Evolutionary conservation across 352 stramenopile species (phyloP).

Genomic region (Elongisporangium prolatum): DNA sequence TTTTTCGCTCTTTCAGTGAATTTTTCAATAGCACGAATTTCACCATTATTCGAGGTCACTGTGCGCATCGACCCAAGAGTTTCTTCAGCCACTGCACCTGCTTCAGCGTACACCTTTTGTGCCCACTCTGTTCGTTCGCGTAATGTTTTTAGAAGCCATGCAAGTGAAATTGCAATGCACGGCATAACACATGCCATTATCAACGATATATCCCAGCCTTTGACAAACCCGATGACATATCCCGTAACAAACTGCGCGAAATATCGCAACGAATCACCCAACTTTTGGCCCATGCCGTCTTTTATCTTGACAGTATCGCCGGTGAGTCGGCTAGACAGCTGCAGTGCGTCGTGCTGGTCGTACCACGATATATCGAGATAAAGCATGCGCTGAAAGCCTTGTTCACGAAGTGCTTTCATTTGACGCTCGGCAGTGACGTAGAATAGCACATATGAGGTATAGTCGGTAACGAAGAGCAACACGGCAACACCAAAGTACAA

Average conservation of each 20-base stretch:
- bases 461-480: conserved; percentile 10
- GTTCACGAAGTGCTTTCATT: conserved; percentile 11
- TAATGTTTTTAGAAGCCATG: conserved; percentile 5
- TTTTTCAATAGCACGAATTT: conserved; percentile 14
- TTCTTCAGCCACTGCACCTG: conserved; percentile 48
- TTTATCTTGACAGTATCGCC: conserved; percentile 16
- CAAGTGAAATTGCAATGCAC: conserved; percentile 6
- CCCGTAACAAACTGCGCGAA: conserved; percentile 10
- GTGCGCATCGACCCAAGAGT: conserved; percentile 56
- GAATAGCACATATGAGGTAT: conserved; percentile 4
- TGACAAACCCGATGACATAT: conserved; percentile 6
- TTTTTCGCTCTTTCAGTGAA: conserved; percentile 12
- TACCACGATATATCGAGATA: conserved; percentile 19
- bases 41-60: conserved; percentile 20
- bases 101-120: conserved; percentile 37
- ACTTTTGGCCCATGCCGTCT: conserved; percentile 13
- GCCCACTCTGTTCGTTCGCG: background rate
- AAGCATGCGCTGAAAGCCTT: conserved; percentile 11
- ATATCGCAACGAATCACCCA: conserved; percentile 10
- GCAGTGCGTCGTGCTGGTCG: conserved; percentile 8
- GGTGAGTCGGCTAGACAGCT: conserved; percentile 11
- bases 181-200: conserved; percentile 36
- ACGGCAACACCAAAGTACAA: conserved; percentile 11
- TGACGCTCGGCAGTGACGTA: conserved; percentile 13
- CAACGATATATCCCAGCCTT: conserved; percentile 38